Base-by-base conservation (phyloP, 768 basidiomycete species). In the Phaffia tasmanica region DNA sequence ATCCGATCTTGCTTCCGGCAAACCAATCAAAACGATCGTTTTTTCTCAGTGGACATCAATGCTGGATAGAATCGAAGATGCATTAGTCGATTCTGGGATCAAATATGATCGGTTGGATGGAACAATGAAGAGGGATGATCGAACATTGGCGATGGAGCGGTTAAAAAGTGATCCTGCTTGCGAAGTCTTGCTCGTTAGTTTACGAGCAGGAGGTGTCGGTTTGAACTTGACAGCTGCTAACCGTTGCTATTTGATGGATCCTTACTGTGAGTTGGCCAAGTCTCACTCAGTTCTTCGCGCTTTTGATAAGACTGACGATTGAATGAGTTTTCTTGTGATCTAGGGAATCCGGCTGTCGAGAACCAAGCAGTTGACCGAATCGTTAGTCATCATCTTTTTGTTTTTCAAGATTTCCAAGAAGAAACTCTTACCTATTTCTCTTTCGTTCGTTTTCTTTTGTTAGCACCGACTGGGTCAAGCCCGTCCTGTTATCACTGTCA, bases 291-390 rank as follows among this genome's bases (percentile, higher is more conserved):
- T 29, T 56, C 55, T 56, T 56, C 54, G 27, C 23, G 5, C 29
- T 19, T 62, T 25, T 25, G 15, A 27, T 32, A 8, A 23, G 42
- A n/a, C 6, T 21, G 5, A 61, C 42, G 21, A 5, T 5, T 50
- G 61, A 11, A 35, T 27, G 30, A 3, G 14, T 49, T 48, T 54
- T 42, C 27, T 65, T 29, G 54, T 7, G 71, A 91, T 89, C 11
- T 11, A 42, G 35, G 35, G 91, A 95, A 95, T 72, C 92, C 92
- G 19, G 91, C 91, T 23, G 92, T 93, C 6, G 92, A 98, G 78
- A 92, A 95, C 73, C 94, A 97, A 77, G 94, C 93, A 23, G 89
- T 97, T 32, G 95, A 99, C 78, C 88, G 94, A 61, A 94, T 95
- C 70, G 91, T 95, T 72, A 76, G 88, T 81, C 11, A 15, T 9